Conservation (phyloP, 2,329 filamentous ascomycete species). For the Leptographium wingfieldii region DNA sequence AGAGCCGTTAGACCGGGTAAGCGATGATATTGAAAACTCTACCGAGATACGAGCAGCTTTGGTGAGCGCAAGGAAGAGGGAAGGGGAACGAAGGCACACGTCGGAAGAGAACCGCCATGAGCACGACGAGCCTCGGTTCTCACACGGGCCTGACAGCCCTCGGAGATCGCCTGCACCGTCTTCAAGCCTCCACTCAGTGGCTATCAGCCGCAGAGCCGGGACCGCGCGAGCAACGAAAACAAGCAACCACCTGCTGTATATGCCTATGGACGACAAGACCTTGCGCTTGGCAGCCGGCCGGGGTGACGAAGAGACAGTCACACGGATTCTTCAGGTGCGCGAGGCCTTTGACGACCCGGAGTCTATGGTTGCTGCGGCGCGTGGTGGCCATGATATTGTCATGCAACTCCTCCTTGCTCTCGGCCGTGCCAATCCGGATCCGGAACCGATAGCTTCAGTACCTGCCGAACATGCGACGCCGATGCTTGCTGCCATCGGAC, state of each 20-base stretch:
- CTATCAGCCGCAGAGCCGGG: slow-evolving; percentile 35
- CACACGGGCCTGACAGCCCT: slow-evolving; percentile 45
- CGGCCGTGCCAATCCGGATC: slow-evolving; percentile 54
- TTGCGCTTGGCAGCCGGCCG: slow-evolving; percentile 46
- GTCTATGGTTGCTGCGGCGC: slow-evolving; percentile 79
- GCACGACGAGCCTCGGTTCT: slow-evolving; percentile 34
- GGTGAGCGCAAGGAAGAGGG: slow-evolving; percentile 44
- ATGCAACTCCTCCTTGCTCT: slow-evolving; percentile 65
- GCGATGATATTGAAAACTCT: slow-evolving; percentile 62
- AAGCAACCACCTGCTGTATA: slow-evolving; percentile 50
- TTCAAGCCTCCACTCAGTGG: slow-evolving; percentile 19
- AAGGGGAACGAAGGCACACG: slow-evolving; percentile 39
- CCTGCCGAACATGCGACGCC: slow-evolving; percentile 70
- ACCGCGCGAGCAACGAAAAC: slow-evolving; percentile 51
- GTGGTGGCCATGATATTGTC: slow-evolving; percentile 81
- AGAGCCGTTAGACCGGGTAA: slow-evolving; percentile 76
- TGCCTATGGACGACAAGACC: slow-evolving; percentile 50
- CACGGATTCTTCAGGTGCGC: slow-evolving; percentile 47
- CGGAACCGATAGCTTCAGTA: slow-evolving; percentile 47
- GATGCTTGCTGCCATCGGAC: slow-evolving; percentile 86
- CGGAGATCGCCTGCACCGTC: slow-evolving; percentile 39
- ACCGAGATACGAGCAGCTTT: slow-evolving; percentile 63
- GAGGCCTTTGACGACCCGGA: slow-evolving; percentile 60
- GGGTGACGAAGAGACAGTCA: slow-evolving; percentile 50
- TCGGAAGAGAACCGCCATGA: slow-evolving; percentile 45